Evolutionary conservation across 768 basidiomycete genomes (phyloP).

Genomic region (Cystobasidiopsis lactophilus): DNA sequence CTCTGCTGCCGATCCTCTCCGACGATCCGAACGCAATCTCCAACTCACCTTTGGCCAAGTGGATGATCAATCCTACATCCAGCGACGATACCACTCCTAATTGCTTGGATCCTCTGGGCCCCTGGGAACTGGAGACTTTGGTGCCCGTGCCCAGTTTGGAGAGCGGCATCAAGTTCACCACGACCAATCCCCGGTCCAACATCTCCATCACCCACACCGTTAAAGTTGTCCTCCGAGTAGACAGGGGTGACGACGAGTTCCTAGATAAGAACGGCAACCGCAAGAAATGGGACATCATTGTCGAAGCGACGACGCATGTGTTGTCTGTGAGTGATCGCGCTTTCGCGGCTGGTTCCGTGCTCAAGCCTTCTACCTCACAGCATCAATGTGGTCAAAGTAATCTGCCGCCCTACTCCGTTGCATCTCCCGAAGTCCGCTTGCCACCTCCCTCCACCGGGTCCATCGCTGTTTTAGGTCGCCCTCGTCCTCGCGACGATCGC

Average conservation of each 20-base stretch:
- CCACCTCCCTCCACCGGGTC: background rate
- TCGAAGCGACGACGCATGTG: conserved; percentile 25
- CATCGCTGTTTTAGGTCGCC: background rate
- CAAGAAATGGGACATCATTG: conserved; percentile 67
- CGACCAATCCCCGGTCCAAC: conserved; percentile 52
- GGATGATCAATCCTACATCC: conserved; percentile 28
- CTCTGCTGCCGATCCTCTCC: conserved; percentile 57
- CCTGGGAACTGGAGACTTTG: conserved; percentile 57
- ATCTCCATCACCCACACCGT: conserved; percentile 52
- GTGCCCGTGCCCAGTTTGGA: conserved; percentile 42
- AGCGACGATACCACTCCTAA: conserved; percentile 23
- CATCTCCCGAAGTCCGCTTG: background rate
- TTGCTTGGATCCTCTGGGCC: conserved; percentile 36
- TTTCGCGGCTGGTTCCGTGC: background rate
- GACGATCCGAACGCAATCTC: conserved; percentile 39
- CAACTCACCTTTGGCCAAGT: conserved; percentile 41
- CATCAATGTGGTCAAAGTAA: conserved; percentile 2
- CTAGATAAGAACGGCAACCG: conserved; percentile 46
- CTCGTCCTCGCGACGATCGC: background rate
- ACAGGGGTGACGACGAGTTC: conserved; percentile 48
- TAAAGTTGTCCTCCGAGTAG: conserved; percentile 61
- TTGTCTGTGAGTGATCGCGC: conserved; percentile 1
- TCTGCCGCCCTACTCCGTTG: conserved; percentile 5
- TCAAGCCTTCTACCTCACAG: background rate
- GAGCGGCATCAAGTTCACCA: conserved; percentile 45